Percentiles rank a stretch among this genome's conserved stretches.
Conservation (phyloP, 495 filamentous ascomycete genomes). For the Amniculicola lignicola region DNA sequence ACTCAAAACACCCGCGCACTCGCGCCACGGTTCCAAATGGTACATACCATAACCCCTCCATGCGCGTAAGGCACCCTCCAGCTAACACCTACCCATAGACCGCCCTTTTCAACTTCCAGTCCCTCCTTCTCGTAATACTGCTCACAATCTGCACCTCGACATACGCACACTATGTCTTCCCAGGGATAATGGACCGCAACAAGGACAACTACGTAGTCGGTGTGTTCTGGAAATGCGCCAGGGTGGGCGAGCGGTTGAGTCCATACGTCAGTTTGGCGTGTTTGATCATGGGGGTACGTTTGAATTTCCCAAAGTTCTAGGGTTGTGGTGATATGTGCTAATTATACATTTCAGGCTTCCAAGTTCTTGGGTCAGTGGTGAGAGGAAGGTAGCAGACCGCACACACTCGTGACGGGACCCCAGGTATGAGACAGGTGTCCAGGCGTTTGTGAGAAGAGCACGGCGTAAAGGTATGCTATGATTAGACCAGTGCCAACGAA, state of each 20-base stretch:
- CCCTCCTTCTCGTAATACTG: conserved; percentile 85
- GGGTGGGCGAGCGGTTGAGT: conserved; percentile 88
- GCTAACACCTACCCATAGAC: conserved; percentile 53
- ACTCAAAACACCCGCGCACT: too few species aligned
- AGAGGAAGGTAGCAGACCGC: too few species aligned
- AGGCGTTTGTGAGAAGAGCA: too few species aligned
- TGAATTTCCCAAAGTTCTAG: background rate
- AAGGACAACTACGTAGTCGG: conserved; percentile 76
- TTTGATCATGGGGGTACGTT: conserved; percentile 85
- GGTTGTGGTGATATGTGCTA: conserved; percentile 1
- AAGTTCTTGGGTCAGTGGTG: conserved; percentile 23
- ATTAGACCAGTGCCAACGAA: too few species aligned
- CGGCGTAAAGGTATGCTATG: too few species aligned
- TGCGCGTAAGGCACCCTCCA: background rate
- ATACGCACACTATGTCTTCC: conserved; percentile 86
- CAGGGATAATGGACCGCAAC: conserved; percentile 88
- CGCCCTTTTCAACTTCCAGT: conserved; percentile 92
- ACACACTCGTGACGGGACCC: too few species aligned
- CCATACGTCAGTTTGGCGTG: conserved; percentile 97
- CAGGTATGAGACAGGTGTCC: too few species aligned
- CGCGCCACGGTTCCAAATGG: too few species aligned
- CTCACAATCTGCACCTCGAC: conserved; percentile 93
- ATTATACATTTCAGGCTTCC: conserved; percentile 7
- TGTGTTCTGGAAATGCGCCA: conserved; percentile 94
- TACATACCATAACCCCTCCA: background rate